Conservation (phyloP, 163 green algal species). For the Volvox carteri region DNA sequence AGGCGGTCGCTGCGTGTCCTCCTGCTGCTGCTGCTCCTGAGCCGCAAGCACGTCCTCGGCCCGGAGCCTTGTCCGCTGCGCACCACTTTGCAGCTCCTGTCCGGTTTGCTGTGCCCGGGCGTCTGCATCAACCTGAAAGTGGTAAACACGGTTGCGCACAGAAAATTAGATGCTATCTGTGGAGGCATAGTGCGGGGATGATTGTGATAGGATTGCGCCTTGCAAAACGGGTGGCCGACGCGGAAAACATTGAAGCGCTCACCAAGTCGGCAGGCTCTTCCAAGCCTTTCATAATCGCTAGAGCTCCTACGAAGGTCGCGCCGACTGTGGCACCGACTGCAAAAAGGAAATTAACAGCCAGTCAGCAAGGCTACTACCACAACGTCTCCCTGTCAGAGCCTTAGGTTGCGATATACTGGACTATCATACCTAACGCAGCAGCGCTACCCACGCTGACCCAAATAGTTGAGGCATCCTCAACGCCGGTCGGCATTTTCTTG, state of each 20-base stretch:
- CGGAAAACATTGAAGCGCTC: not conserved
- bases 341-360: not conserved
- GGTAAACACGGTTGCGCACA: too few relatives aligned
- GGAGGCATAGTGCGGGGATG: too few relatives aligned
- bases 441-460: conserved; percentile 37
- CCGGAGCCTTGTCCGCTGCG: conserved; percentile 32
- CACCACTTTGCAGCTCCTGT: not conserved
- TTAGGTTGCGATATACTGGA: not conserved
- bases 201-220: too few relatives aligned
- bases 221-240: not conserved
- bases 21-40: conserved; percentile 11
- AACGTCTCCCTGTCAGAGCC: not conserved
- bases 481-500: conserved; percentile 4
- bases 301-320: conserved; percentile 23
- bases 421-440: conserved; percentile 7
- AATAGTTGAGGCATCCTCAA: conserved; percentile 33
- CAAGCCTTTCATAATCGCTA: conserved; percentile 26
- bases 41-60: conserved; percentile 32
- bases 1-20: not conserved
- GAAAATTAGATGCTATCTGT: not conserved
- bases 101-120: not conserved
- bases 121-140: conserved; percentile 27
- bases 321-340: conserved; percentile 40
- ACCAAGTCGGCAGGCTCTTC: conserved; percentile 13
- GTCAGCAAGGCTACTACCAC: not conserved